phyloP scores from a whole-genome alignment of 208 protist species.

The Trypanosoma grayi region DNA sequence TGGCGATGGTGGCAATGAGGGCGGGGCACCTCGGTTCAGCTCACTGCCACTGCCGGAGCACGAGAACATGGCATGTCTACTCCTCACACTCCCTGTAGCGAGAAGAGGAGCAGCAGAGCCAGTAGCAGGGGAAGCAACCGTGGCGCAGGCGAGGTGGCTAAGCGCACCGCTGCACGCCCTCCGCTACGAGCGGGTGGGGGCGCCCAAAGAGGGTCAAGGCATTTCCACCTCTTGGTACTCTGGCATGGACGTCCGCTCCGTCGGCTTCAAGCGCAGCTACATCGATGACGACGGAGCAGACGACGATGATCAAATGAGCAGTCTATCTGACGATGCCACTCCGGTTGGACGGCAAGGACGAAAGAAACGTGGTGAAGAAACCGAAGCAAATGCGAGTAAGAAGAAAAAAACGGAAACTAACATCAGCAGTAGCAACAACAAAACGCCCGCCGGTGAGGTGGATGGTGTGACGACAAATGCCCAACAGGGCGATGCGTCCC shows the following conservation, averaged over 20 bases:
- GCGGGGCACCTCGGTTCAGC: conserved; percentile 14
- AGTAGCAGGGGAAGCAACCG: background rate
- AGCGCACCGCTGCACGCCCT: conserved; percentile 17
- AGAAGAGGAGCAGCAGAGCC: too few species aligned
- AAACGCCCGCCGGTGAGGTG: too few species aligned
- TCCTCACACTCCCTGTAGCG: conserved; percentile 27
- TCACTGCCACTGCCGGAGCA: conserved; percentile 35
- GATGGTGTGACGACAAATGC: too few species aligned
- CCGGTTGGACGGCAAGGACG: background rate
- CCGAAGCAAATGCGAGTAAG: background rate
- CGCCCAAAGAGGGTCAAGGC: conserved; percentile 18
- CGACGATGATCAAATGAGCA: background rate
- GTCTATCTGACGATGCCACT: conserved; percentile 2
- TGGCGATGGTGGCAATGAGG: background rate
- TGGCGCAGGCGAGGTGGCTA: background rate
- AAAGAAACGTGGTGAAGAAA: conserved; percentile 4
- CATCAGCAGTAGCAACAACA: too few species aligned
- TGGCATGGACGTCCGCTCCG: conserved; percentile 14
- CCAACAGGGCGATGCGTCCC: background rate
- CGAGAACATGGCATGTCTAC: conserved; percentile 33
- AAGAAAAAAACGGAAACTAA: conserved; percentile 8
- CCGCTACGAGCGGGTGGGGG: conserved; percentile 14
- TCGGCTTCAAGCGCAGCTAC: conserved; percentile 27
- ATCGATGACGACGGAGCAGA: conserved; percentile 25
- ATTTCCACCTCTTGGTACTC: conserved; percentile 33